Conservation (phyloP, 306 rosid genomes). For the Quercus agrifolia region DNA sequence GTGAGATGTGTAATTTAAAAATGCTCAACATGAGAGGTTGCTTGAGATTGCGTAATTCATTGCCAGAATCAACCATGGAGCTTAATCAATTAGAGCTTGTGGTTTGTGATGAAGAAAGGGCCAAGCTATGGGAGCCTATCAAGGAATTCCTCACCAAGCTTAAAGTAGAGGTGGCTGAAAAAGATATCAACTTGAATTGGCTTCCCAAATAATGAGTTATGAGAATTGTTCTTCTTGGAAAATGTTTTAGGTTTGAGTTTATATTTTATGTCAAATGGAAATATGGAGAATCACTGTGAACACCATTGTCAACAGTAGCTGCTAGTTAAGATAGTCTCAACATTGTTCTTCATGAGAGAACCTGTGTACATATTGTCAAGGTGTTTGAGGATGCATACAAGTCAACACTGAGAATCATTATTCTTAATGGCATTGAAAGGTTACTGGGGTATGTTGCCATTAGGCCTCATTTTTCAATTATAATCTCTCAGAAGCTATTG, state of each 20-base stretch:
- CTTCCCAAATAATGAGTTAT: background rate
- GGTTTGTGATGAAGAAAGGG: conserved; percentile 27
- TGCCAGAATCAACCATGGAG: conserved; percentile 11
- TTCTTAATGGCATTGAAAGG: conserved; percentile 96
- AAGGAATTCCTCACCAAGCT: background rate
- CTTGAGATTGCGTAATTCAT: background rate
- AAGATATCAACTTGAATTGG: conserved; percentile 34
- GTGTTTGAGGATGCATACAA: conserved; percentile 97
- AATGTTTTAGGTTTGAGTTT: background rate
- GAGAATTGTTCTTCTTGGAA: background rate
- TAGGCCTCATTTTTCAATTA: conserved; percentile 91
- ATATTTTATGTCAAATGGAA: no score
- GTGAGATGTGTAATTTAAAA: conserved; percentile 8
- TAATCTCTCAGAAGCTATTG: conserved; percentile 75
- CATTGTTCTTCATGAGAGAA: conserved; percentile 93
- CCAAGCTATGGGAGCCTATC: background rate
- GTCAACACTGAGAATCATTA: conserved; percentile 86
- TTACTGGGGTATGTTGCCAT: conserved; percentile 76
- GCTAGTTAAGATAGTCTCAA: conserved; percentile 36
- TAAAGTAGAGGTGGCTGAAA: conserved; percentile 3
- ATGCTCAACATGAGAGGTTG: conserved; percentile 27
- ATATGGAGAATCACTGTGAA: no score
- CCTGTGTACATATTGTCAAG: conserved; percentile 86
- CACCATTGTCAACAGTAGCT: no score
- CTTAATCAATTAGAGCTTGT: conserved; percentile 19